Conservation (phyloP, 495 filamentous ascomycete species). For the Aspergillus coremiiformis region DNA sequence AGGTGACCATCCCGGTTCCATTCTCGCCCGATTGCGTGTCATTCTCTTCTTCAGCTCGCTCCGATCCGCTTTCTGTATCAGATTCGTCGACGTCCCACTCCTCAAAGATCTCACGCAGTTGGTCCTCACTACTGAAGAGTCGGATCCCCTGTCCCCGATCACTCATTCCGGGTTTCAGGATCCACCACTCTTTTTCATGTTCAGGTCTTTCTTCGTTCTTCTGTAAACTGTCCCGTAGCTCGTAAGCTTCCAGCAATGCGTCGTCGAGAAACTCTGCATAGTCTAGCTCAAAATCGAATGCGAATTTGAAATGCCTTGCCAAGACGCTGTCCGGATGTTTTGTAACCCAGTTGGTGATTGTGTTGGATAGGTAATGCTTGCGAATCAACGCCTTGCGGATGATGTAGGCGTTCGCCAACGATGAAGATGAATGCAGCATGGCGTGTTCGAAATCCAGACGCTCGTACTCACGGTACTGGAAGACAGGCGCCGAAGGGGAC, state of each 20-base stretch:
- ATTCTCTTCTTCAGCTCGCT: conserved; percentile 29
- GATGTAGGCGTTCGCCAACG: conserved; percentile 73
- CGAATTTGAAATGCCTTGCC: conserved; percentile 58
- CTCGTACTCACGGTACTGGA: conserved; percentile 88
- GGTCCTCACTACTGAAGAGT: conserved; percentile 73
- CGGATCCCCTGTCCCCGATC: conserved; percentile 89
- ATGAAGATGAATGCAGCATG: conserved; percentile 49
- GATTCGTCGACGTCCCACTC: conserved; percentile 69
- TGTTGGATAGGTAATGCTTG: conserved; percentile 84
- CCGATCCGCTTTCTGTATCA: conserved; percentile 31
- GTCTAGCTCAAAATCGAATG: conserved; percentile 84
- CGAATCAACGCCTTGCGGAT: conserved; percentile 96
- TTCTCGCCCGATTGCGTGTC: conserved; percentile 23
- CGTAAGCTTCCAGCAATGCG: conserved; percentile 79
- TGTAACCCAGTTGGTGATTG: conserved; percentile 67
- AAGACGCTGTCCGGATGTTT: conserved; percentile 72
- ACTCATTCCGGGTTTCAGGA: conserved; percentile 94
- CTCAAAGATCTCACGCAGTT: conserved; percentile 78
- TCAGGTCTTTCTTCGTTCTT: conserved; percentile 47
- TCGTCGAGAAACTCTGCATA: conserved; percentile 96
- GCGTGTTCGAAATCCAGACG: conserved; percentile 71
- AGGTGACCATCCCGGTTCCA: conserved; percentile 61
- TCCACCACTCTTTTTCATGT: conserved; percentile 83
- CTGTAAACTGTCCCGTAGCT: conserved; percentile 67
- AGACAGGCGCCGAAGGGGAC: conserved; percentile 39